phyloP scores from a whole-genome alignment of 2,329 filamentous ascomycete species.

The Leptographium radiaticola region DNA sequence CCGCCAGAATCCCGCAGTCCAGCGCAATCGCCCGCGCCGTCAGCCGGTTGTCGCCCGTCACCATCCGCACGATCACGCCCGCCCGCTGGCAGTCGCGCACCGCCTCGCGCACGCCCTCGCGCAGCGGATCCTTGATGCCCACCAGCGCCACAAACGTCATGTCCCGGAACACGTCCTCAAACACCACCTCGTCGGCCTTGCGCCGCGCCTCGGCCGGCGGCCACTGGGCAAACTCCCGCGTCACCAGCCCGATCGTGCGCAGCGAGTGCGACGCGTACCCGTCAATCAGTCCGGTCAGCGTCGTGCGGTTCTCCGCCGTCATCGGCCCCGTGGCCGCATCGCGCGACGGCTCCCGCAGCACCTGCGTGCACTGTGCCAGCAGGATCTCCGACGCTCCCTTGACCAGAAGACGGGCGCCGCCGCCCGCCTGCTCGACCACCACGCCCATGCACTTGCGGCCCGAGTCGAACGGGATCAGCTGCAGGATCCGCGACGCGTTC shows the following conservation, averaged over 20 bases:
- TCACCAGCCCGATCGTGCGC: constrained; percentile 72
- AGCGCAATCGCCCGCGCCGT: constrained; percentile 68
- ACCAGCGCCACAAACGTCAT: constrained; percentile 60
- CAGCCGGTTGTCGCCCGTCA: constrained; percentile 70
- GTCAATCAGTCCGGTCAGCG: constrained; percentile 55
- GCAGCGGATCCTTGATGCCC: constrained; percentile 71
- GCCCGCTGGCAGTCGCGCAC: constrained; percentile 61
- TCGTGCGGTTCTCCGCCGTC: constrained; percentile 38
- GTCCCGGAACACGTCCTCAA: constrained; percentile 53
- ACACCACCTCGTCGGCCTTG: constrained; percentile 40
- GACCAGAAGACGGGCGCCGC: constrained; percentile 41
- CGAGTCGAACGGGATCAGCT: constrained; percentile 65
- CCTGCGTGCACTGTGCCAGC: constrained; percentile 40
- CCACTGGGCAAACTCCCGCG: constrained; percentile 76
- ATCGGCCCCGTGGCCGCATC: constrained; percentile 30
- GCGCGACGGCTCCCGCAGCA: constrained; percentile 34
- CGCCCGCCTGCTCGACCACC: constrained; percentile 37
- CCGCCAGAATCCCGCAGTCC: constrained; percentile 63
- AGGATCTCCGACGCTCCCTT: constrained; percentile 55
- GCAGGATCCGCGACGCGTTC: constrained; percentile 35
- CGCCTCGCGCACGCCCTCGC: constrained; percentile 60
- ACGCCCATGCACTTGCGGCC: constrained; percentile 60
- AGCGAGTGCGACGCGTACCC: constrained; percentile 69
- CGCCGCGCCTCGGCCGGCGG: constrained; percentile 51
- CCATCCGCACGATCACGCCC: constrained; percentile 72